These are phyloP conservation scores for Crithidia acanthocephali DNA, from an alignment of 208 protist species.

Conservation along the genomic window DNA sequence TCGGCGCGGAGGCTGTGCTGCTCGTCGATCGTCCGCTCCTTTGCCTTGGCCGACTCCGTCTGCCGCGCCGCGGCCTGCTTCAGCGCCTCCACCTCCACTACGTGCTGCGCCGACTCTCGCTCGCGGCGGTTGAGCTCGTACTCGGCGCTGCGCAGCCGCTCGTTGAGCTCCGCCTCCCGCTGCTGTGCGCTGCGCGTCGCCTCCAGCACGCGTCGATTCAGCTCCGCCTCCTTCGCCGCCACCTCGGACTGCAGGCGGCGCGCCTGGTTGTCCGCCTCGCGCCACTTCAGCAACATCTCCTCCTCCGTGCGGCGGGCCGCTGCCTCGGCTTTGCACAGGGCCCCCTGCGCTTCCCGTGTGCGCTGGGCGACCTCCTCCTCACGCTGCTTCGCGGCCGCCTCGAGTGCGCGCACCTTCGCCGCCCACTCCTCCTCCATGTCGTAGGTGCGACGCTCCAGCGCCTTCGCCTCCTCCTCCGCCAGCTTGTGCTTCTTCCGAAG, in stretches of 20 bases:
- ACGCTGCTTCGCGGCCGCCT: conserved; percentile 42
- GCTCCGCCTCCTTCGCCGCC: conserved; percentile 61
- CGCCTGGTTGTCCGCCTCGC: conserved; percentile 51
- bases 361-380: conserved; percentile 52
- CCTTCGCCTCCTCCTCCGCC: conserved; percentile 48
- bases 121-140: conserved; percentile 53
- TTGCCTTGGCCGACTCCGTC: conserved; percentile 30
- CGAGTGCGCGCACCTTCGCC: conserved; percentile 43
- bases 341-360: conserved; percentile 45
- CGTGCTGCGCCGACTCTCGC: conserved; percentile 39
- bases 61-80: conserved; percentile 32
- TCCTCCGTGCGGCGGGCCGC: conserved; percentile 42
- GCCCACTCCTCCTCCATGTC: conserved; percentile 57
- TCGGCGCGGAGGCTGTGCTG: conserved; percentile 35
- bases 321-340: conserved; percentile 46
- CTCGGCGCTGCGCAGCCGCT: conserved; percentile 45
- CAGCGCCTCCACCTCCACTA: conserved; percentile 53
- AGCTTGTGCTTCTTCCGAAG: conserved; percentile 35
- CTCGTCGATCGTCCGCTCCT: conserved; percentile 41
- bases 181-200: conserved; percentile 40
- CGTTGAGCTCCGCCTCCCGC: conserved; percentile 49
- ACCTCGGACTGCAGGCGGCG: conserved; percentile 48
- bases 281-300: conserved; percentile 54
- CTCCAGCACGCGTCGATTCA: conserved; percentile 58
- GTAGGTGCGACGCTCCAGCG: conserved; percentile 40